These are phyloP conservation scores for Rhypophila decipiens DNA, from an alignment of 495 filamentous ascomycete genomes.

Conservation along the genomic window DNA sequence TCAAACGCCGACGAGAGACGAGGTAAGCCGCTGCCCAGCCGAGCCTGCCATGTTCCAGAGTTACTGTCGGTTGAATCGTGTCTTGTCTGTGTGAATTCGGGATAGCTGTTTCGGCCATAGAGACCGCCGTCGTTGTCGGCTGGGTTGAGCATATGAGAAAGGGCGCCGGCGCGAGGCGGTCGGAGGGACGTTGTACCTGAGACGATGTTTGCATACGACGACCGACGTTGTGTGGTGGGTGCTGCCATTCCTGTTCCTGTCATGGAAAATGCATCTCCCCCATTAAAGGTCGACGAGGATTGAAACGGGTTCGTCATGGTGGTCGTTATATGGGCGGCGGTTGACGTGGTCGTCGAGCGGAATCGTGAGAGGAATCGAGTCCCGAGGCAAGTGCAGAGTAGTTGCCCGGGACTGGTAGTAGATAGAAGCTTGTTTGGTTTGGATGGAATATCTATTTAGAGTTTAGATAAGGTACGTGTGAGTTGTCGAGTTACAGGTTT, in stretches of 20 bases:
- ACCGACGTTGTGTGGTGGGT: conserved; percentile 29
- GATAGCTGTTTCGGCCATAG: conserved; percentile 16
- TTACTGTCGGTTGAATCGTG: conserved; percentile 2
- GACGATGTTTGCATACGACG: conserved; percentile 78
- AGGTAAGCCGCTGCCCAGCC: conserved; percentile 37
- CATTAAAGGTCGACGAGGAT: conserved; percentile 12
- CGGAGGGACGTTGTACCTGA: conserved; percentile 55
- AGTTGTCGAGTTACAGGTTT: neutral
- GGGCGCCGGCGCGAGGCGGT: conserved; percentile 39
- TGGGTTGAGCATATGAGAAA: conserved; percentile 58
- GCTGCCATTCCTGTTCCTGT: conserved; percentile 11
- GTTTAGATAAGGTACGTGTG: neutral
- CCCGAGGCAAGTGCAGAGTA: conserved; percentile 13
- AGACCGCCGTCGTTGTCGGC: conserved; percentile 34
- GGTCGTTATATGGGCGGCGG: conserved; percentile 16
- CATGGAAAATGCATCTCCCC: conserved; percentile 11
- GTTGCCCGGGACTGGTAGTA: conserved; percentile 18
- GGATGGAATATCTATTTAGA: neutral
- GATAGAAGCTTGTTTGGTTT: no score
- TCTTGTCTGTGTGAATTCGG: conserved; percentile 28
- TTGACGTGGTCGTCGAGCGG: conserved; percentile 7
- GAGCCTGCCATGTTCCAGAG: conserved; percentile 29
- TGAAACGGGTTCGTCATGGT: conserved; percentile 32
- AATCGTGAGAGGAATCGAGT: conserved; percentile 5
- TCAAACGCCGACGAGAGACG: conserved; percentile 59